These are phyloP conservation scores for Candida quercuum DNA, from an alignment of 805 yeast genomes.

Conservation along the genomic window DNA sequence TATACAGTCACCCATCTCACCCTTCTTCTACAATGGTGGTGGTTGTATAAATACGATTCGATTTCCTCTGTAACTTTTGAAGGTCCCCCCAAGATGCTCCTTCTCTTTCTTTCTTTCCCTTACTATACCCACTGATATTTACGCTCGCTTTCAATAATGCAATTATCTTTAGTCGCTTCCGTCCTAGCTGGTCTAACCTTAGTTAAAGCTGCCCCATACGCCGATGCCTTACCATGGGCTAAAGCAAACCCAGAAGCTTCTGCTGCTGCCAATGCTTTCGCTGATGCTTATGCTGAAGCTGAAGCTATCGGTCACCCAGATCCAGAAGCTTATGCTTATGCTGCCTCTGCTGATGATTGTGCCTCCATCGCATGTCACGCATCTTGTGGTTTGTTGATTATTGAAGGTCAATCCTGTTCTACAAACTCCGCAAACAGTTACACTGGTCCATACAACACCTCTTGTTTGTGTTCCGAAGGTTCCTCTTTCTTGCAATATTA, in stretches of 20 bases:
- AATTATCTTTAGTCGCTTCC: slow-evolving; percentile 2
- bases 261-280: slow-evolving; percentile 22
- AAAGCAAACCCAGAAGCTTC: slow-evolving; percentile 16
- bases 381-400: slow-evolving; percentile 29
- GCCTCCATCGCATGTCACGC: slow-evolving; percentile 30
- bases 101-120: not conserved
- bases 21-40: not conserved
- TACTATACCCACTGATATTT: not conserved
- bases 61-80: not conserved
- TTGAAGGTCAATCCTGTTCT: slow-evolving; percentile 26
- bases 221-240: slow-evolving; percentile 19
- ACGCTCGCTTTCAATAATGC: slow-evolving; percentile 1
- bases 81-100: too few relatives aligned
- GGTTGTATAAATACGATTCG: not conserved
- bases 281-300: slow-evolving; percentile 23
- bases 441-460: slow-evolving; percentile 26
- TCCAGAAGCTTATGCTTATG: slow-evolving; percentile 25
- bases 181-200: not conserved
- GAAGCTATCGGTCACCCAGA: slow-evolving; percentile 26
- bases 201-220: slow-evolving; percentile 4
- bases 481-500: slow-evolving; percentile 25
- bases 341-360: slow-evolving; percentile 26
- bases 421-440: slow-evolving; percentile 15
- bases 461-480: slow-evolving; percentile 28
- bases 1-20: too few relatives aligned